These are phyloP conservation scores for Aspergillus floridensis DNA, from an alignment of 2,329 filamentous ascomycete genomes.

Conservation along the genomic window DNA sequence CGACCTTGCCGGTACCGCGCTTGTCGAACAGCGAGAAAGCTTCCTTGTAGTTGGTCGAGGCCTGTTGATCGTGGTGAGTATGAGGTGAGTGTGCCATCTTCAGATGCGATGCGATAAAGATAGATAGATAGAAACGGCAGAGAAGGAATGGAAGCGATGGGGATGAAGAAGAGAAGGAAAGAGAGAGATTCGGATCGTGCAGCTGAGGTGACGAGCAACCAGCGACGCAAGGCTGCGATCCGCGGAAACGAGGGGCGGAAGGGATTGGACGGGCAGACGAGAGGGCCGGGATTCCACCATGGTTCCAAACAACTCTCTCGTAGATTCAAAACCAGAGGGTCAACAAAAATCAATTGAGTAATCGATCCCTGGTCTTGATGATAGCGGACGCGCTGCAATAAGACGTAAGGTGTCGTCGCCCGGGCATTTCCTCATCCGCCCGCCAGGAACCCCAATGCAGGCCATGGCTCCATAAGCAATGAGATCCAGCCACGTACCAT, in stretches of 20 bases:
- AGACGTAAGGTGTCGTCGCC: not conserved
- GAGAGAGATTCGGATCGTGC: not conserved
- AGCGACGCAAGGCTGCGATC: constrained; percentile 7
- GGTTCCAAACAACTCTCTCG: not conserved
- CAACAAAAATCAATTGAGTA: not conserved
- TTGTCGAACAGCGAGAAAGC: constrained; percentile 99
- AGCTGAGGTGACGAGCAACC: constrained; percentile 1
- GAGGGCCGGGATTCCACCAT: constrained; percentile 4
- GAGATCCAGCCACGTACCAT: constrained; percentile 13
- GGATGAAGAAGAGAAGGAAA: not conserved
- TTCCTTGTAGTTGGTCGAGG: constrained; percentile 99
- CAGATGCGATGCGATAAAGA: constrained; percentile 1
- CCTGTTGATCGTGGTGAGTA: constrained; percentile 46
- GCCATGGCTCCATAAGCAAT: not conserved
- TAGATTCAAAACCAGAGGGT: not conserved
- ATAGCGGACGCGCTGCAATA: not conserved
- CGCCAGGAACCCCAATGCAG: not conserved
- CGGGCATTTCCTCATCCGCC: constrained; percentile 1
- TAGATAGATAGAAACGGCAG: constrained; percentile 11
- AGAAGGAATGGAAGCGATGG: constrained; percentile 4
- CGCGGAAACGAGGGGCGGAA: constrained; percentile 13
- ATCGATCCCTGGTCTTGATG: not conserved
- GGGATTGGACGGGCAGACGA: constrained; percentile 10
- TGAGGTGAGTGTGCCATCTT: constrained; percentile 22
- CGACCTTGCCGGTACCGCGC: constrained; percentile 91